Evolutionary conservation across 2,329 filamentous ascomycete species (phyloP).

Genomic region (Monilinia laxa): DNA sequence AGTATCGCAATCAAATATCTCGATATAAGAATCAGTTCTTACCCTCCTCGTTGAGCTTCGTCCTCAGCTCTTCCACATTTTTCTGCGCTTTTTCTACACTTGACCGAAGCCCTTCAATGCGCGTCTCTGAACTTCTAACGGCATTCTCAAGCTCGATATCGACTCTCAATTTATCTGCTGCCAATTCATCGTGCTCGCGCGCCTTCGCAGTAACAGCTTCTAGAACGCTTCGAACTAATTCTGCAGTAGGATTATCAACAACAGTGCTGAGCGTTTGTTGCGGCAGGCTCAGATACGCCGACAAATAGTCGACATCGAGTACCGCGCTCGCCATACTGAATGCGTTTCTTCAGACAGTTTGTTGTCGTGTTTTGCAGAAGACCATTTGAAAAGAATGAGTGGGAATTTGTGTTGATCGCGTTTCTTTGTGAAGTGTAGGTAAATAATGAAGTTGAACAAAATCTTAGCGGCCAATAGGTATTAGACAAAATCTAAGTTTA

Average conservation of each 20-base stretch:
- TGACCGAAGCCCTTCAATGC: conserved; percentile 76
- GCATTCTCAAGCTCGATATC: conserved; percentile 94
- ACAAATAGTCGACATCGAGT: conserved; percentile 71
- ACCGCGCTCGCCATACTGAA: conserved; percentile 57
- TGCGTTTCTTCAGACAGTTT: conserved; percentile 18
- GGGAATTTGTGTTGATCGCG: conserved; percentile 14
- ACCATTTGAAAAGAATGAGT: conserved; percentile 19
- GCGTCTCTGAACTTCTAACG: conserved; percentile 78
- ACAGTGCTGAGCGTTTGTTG: conserved; percentile 61
- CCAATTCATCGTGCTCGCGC: conserved; percentile 76
- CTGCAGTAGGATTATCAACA: conserved; percentile 68
- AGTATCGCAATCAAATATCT: conserved; percentile 17
- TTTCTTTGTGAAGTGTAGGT: conserved; percentile 19
- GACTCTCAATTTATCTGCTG: conserved; percentile 81
- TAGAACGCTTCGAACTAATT: conserved; percentile 75
- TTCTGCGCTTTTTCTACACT: conserved; percentile 80
- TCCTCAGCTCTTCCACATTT: conserved; percentile 77
- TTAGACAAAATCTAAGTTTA: conserved; percentile 3
- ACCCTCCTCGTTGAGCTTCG: conserved; percentile 83
- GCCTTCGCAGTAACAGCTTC: conserved; percentile 74
- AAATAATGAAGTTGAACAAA: background rate
- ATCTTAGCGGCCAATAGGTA: background rate
- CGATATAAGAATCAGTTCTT: conserved; percentile 35
- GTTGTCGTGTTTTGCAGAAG: conserved; percentile 15
- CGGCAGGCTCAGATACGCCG: conserved; percentile 68